Base-by-base conservation (phyloP, 1,284 basidiomycete species). In the Uromyces viciae-fabae region DNA sequence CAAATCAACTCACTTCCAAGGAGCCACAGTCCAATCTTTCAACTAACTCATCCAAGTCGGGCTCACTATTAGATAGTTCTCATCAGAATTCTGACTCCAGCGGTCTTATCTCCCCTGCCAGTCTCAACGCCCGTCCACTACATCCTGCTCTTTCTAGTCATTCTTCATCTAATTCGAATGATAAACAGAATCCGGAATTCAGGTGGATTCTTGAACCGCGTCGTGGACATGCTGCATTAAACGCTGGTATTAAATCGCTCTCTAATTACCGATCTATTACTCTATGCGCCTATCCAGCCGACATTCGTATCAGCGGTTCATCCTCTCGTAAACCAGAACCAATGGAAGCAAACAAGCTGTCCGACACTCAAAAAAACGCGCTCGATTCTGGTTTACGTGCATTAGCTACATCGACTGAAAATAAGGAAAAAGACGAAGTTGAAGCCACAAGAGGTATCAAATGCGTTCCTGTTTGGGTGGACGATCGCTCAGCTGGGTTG, bases 171-270 rank as follows among this genome's bases (percentile, higher is more conserved):
- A 54, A 73, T 52, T 33, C 8, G 28, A 71, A 71, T 7, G 42
- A 68, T 25, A 17, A 74, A 60, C 49, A 78, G 28, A 38, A 40
- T 4, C 60, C 74, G 25, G n/a, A 38, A 5, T 80, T 84, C 2
- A 85, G 85, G 42, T 99, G 96, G 96, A 90, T 91, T 15, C 88
- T 99, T 11, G 87, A 90, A 14, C 90, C 91, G 3, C 89, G 95
- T 49, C 91, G 94, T 81, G 96, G 95, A 31, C 96, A 99, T 86
- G 91, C 94, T 5, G 96, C 96, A 9, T 94, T 99, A 92, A 92
- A 96, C 83, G 93, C 92, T 71, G 96, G 97, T 49, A 95, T 98
- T 84, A 90, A 91, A 80, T 93, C 92, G 3, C 90, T 99, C 62
- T 90, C 91, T 15, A 87, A 90, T 17, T 92, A 92, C 0, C 93